A percentile compares a stretch with the other conserved stretches of the same genome.
phyloP scores from a whole-genome alignment of 2,329 filamentous ascomycete species.

The Aspergillus sp. region DNA sequence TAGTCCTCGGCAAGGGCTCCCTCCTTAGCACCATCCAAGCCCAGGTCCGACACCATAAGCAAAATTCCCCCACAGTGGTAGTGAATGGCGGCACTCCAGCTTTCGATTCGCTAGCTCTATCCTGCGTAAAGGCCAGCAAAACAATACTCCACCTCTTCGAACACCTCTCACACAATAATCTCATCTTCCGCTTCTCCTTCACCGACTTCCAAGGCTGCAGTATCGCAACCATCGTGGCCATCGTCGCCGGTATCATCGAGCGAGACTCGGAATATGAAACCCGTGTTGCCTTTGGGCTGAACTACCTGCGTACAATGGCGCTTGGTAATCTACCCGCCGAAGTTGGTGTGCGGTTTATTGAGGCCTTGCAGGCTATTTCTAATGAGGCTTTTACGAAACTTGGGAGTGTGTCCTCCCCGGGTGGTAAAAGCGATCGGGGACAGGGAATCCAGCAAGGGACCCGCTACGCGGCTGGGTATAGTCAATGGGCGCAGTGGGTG shows the following conservation, averaged over 20 bases:
- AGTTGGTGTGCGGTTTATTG: slow-evolving; percentile 28
- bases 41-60: not conserved
- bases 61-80: not conserved
- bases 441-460: slow-evolving; percentile 9
- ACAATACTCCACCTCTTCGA: not conserved
- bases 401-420: not conserved
- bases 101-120: slow-evolving; percentile 17
- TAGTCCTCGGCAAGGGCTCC: slow-evolving; percentile 37
- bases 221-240: slow-evolving; percentile 35
- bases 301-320: slow-evolving; percentile 36
- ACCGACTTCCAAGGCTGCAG: slow-evolving; percentile 43
- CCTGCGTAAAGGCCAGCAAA: slow-evolving; percentile 26
- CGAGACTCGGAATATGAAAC: slow-evolving; percentile 32
- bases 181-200: slow-evolving; percentile 38
- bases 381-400: slow-evolving; percentile 20
- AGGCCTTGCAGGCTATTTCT: slow-evolving; percentile 26
- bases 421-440: slow-evolving; percentile 14
- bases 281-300: slow-evolving; percentile 31
- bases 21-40: slow-evolving; percentile 21
- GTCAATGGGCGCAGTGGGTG: not conserved
- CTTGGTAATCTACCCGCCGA: slow-evolving; percentile 31
- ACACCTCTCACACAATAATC: slow-evolving; percentile 24
- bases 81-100: not conserved
- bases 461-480: not conserved
- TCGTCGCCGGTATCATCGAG: slow-evolving; percentile 34